A percentile compares a stretch with the other conserved stretches of the same genome.
These are phyloP conservation scores for Mycena venus DNA, from an alignment of 768 basidiomycete species.

Conservation along the genomic window DNA sequence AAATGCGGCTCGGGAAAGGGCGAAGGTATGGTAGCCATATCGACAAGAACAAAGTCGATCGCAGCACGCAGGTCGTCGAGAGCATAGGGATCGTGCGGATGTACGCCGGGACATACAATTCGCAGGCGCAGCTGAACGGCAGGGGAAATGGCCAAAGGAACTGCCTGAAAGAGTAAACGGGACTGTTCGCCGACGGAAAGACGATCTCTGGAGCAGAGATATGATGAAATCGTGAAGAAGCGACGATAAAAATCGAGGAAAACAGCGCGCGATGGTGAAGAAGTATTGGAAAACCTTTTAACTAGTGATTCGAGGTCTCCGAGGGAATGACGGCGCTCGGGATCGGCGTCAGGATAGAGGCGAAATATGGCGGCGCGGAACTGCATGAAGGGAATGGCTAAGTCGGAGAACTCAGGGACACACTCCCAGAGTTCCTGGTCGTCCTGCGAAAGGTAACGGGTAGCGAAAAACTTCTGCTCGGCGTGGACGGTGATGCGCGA, in stretches of 20 bases:
- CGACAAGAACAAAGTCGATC: neutral
- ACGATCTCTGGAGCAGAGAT: neutral
- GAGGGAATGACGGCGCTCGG: neutral
- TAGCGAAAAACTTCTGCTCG: neutral
- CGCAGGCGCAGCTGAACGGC: neutral
- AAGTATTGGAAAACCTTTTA: too few species aligned
- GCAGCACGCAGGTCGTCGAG: neutral
- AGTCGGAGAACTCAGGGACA: neutral
- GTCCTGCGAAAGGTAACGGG: neutral
- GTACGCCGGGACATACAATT: neutral
- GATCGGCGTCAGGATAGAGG: too few species aligned
- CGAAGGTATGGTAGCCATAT: neutral
- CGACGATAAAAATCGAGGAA: neutral
- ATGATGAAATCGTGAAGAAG: neutral
- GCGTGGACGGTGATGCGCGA: neutral
- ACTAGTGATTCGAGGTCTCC: neutral
- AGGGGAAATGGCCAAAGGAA: neutral
- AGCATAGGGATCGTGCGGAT: neutral
- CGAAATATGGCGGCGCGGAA: neutral
- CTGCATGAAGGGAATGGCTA: neutral
- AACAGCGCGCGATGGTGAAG: neutral
- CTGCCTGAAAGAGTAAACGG: neutral
- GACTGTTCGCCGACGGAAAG: neutral
- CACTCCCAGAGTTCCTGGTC: too few species aligned
- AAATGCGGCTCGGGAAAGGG: neutral